Conservation (phyloP, 352 stramenopile genomes). For the Phytopythium boreale region DNA sequence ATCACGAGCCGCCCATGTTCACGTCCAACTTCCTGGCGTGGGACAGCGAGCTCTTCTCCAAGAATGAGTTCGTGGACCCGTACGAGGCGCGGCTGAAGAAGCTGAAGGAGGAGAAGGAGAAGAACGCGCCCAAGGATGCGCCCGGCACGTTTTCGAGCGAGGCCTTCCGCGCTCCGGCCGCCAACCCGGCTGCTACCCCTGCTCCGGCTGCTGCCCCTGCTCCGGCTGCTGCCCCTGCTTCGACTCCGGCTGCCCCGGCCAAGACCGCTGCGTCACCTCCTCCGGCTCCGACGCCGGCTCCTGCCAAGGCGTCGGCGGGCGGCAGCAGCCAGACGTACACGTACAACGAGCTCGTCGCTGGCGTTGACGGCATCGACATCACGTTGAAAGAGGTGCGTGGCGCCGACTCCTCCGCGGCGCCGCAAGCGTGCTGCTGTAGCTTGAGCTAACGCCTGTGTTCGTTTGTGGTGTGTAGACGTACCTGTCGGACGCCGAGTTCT, state of each 20-base stretch:
- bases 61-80: slow-evolving; percentile 87
- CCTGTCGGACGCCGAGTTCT: slow-evolving; percentile 78
- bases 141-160: slow-evolving; percentile 56
- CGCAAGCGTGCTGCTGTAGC: slow-evolving; percentile 9
- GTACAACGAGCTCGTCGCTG: slow-evolving; percentile 62
- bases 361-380: slow-evolving; percentile 80
- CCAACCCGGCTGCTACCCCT: background rate
- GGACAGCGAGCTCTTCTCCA: slow-evolving; percentile 79
- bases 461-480: slow-evolving; percentile 42
- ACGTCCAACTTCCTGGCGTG: slow-evolving; percentile 90
- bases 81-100: slow-evolving; percentile 84
- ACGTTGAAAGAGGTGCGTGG: slow-evolving; percentile 57
- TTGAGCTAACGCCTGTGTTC: slow-evolving; percentile 1
- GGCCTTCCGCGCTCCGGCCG: background rate
- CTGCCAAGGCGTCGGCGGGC: slow-evolving; percentile 23
- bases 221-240: too few species aligned
- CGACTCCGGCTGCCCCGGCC: background rate
- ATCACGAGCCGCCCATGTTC: slow-evolving; percentile 87
- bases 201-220: background rate
- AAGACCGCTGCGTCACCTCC: too few species aligned
- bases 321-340: slow-evolving; percentile 42
- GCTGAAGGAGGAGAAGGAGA: slow-evolving; percentile 77
- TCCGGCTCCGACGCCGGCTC: slow-evolving; percentile 6
- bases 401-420: slow-evolving; percentile 7
- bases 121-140: slow-evolving; percentile 56